A percentile compares a stretch with the other conserved stretches of the same genome.
These are phyloP conservation scores for Aureobasidium lini DNA, from an alignment of 2,329 filamentous ascomycete genomes.

Conservation along the genomic window DNA sequence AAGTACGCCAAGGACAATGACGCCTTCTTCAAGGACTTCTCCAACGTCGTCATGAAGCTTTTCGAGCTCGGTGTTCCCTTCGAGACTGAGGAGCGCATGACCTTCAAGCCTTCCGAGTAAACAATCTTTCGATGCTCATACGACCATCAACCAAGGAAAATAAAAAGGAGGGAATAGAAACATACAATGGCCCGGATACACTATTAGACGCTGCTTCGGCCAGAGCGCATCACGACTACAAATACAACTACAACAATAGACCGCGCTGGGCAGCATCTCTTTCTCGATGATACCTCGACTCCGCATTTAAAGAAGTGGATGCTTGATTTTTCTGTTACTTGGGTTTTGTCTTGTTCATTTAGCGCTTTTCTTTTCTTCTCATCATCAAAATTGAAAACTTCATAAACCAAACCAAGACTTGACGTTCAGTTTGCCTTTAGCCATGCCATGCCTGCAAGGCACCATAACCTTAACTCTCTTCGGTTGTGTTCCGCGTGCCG, in stretches of 20 bases:
- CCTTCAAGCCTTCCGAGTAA: constrained; percentile 38
- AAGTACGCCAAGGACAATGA: constrained; percentile 88
- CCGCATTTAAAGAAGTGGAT: background rate
- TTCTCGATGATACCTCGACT: constrained; percentile 2
- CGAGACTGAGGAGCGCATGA: constrained; percentile 41
- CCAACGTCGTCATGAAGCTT: constrained; percentile 67
- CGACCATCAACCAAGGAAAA: background rate
- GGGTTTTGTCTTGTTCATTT: background rate
- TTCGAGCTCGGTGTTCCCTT: constrained; percentile 96
- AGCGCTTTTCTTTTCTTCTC: background rate
- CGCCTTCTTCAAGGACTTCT: constrained; percentile 89
- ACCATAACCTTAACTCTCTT: too few species aligned
- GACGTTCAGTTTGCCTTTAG: too few species aligned
- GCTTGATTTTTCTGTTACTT: background rate
- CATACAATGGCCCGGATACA: background rate
- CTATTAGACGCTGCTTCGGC: background rate
- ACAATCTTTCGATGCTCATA: background rate
- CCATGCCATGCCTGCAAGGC: too few species aligned
- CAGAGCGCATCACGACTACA: background rate
- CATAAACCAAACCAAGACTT: too few species aligned
- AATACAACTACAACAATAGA: background rate
- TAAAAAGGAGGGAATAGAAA: background rate
- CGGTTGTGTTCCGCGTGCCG: too few species aligned
- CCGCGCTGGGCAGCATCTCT: background rate
- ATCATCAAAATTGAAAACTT: too few species aligned